Evolutionary conservation across 768 basidiomycete species (phyloP).

Genomic region (Tricholoma terreum): DNA sequence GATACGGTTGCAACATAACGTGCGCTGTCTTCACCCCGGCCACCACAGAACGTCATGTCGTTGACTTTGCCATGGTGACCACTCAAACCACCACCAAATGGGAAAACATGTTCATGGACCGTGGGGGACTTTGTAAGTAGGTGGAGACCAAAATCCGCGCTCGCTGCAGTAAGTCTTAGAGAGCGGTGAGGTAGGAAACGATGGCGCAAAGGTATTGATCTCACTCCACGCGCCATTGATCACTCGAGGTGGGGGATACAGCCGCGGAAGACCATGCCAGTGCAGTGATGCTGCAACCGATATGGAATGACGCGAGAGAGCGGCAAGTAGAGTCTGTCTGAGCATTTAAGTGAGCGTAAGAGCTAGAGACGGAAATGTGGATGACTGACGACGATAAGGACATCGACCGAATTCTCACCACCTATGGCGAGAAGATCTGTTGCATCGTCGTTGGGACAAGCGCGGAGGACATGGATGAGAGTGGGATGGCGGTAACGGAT

Average conservation of each 20-base stretch:
- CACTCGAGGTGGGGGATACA: slow-evolving; percentile 60
- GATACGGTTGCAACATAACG: slow-evolving; percentile 82
- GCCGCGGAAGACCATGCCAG: slow-evolving; percentile 76
- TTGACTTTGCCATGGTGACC: slow-evolving; percentile 80
- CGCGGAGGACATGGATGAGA: slow-evolving; percentile 57
- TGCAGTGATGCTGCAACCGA: slow-evolving; percentile 69
- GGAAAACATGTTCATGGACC: slow-evolving; percentile 51
- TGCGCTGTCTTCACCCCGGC: slow-evolving; percentile 60
- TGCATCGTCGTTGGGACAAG: slow-evolving; percentile 63
- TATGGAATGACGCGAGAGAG: slow-evolving; percentile 66
- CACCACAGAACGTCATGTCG: slow-evolving; percentile 79
- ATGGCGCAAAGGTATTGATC: slow-evolving; percentile 20
- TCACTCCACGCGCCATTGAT: slow-evolving; percentile 73
- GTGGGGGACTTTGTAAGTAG: slow-evolving; percentile 56
- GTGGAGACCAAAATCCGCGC: slow-evolving; percentile 67
- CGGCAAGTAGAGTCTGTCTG: slow-evolving; percentile 44
- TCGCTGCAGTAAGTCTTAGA: slow-evolving; percentile 62
- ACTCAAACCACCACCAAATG: slow-evolving; percentile 77
- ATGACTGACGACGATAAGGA: slow-evolving; percentile 58
- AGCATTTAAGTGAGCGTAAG: background rate
- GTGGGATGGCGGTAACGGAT: slow-evolving; percentile 57
- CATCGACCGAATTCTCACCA: slow-evolving; percentile 68
- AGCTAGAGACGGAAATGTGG: slow-evolving; percentile 4
- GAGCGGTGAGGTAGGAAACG: background rate
- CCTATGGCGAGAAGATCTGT: slow-evolving; percentile 70